Evolutionary conservation across 2,329 filamentous ascomycete species (phyloP), one percentile per base, ranked within the genome.

Genomic region (Trichoderma semiorbis): DNA sequence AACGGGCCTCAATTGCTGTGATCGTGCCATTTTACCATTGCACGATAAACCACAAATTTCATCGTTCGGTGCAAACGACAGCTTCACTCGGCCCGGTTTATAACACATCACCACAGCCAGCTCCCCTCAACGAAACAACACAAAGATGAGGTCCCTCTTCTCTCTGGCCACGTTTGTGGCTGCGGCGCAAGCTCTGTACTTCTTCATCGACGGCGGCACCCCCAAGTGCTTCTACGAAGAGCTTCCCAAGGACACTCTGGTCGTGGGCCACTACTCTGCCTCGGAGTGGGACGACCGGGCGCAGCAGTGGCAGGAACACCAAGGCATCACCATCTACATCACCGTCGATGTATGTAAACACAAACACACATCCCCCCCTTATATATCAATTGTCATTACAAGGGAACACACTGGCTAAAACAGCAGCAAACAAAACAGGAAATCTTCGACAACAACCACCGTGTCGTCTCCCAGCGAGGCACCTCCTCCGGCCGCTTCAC

Each of bases 201-300:
- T 99, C 87, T 98, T 93, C 86, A 91, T 98, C 82, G 94, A 98
- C 81, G 93, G 92, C 78, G 88, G 89, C 64, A 85, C 89, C 75
- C 92, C 93, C 76, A 98, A 97, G 85, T 99, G 96, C 85, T 99
- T 99, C 90, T 97, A 93, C 84, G 96, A 99, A 85, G 95, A 98
- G 83, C 89, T 99, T 72, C 95, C 96, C 75, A 98, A 98, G 86
- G 95, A 97, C 82, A 98, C 96, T 16, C 85, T 99, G 72, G 95
- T 99, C 70, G 95, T 98, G 72, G 96, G 96, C 76, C 92, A 96
- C 84, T 99, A 95, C 86, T 90, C 88, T 70, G 93, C 94, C 65
- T 92, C 96, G 83, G 92, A 97, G 81, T 96, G 90, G 85, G 91
- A 96, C 82, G 88, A 93, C 72, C 84, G 90, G 76, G 84, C 86